These are phyloP conservation scores for Colletotrichum sp. DNA, from an alignment of 2,329 filamentous ascomycete genomes.

Conservation along the genomic window DNA sequence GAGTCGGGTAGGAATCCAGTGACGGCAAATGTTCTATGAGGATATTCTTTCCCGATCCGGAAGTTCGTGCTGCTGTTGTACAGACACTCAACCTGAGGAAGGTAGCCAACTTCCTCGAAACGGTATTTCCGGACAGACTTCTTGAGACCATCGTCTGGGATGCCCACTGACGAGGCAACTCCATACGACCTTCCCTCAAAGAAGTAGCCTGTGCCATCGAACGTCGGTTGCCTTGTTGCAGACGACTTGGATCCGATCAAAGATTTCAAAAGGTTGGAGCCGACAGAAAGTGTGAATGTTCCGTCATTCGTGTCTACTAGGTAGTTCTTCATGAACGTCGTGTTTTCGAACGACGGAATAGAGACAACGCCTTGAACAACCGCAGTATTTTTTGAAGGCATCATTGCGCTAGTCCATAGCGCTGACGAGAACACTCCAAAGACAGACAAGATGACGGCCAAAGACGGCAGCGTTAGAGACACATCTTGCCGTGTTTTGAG, in stretches of 20 bases:
- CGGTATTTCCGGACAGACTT: slow-evolving; percentile 24
- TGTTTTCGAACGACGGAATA: not conserved
- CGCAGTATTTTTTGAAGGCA: not conserved
- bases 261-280: not conserved
- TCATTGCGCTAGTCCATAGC: not conserved
- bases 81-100: slow-evolving; percentile 34
- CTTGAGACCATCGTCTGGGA: not conserved
- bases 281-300: not conserved
- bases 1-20: slow-evolving; percentile 6
- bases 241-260: not conserved
- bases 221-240: not conserved
- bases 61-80: slow-evolving; percentile 40
- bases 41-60: slow-evolving; percentile 11
- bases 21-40: slow-evolving; percentile 12
- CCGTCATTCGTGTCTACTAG: not conserved
- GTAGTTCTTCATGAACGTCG: not conserved
- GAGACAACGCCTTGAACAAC: fast-evolving
- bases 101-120: slow-evolving; percentile 38
- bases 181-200: not conserved
- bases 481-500: too few species aligned
- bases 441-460: not conserved
- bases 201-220: not conserved
- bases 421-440: not conserved
- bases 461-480: too few species aligned
- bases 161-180: not conserved